These are phyloP conservation scores for Schizochytrium sp. DNA, from an alignment of 108 stramenopile species.

Conservation along the genomic window DNA sequence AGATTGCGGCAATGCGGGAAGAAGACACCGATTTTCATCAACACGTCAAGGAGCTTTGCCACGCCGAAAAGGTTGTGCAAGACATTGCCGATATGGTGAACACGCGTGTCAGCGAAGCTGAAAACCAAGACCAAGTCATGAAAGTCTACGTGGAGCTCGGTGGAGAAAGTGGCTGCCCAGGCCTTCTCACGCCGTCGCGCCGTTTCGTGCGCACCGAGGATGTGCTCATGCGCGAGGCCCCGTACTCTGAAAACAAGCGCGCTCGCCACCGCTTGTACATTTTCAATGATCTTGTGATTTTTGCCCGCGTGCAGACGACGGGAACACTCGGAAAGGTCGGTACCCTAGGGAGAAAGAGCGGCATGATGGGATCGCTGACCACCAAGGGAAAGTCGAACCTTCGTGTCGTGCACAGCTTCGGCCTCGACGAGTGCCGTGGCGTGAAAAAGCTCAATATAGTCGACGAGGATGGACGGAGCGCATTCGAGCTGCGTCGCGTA, in stretches of 20 bases:
- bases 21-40: conserved; percentile 1
- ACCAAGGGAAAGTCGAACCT: neutral
- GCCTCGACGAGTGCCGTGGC: neutral
- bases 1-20: neutral
- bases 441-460: neutral
- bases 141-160: neutral
- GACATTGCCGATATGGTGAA: conserved; percentile 16
- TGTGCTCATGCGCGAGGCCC: neutral
- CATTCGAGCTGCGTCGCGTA: neutral
- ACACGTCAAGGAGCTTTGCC: neutral
- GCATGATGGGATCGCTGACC: neutral
- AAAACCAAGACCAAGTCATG: conserved; percentile 19
- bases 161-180: neutral
- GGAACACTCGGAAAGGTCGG: neutral
- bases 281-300: neutral
- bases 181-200: neutral
- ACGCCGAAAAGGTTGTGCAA: conserved; percentile 12
- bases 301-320: neutral
- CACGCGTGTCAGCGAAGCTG: neutral
- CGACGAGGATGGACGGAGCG: neutral
- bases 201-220: conserved; percentile 9
- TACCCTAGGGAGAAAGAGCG: neutral
- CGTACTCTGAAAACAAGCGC: neutral
- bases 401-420: neutral
- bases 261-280: neutral